These are phyloP conservation scores for Boletus bicolor DNA, from an alignment of 768 basidiomycete genomes.

Conservation along the genomic window DNA sequence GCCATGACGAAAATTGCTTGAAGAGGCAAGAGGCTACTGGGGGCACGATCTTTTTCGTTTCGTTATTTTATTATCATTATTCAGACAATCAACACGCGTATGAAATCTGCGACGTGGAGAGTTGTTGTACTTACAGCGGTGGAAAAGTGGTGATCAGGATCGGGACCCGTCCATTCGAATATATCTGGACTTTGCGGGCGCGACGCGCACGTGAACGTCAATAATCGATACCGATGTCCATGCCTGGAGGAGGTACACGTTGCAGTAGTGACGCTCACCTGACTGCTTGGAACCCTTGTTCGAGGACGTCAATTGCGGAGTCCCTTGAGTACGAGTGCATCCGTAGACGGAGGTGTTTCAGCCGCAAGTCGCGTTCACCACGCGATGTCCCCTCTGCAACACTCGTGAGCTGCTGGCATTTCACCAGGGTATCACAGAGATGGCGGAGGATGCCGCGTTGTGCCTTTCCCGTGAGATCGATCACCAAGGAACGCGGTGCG, in stretches of 20 bases:
- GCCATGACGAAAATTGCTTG: conserved; percentile 35
- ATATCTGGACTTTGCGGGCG: conserved; percentile 37
- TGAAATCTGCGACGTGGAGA: not conserved
- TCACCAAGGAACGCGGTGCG: conserved; percentile 25
- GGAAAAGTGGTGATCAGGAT: conserved; percentile 60
- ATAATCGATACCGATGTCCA: not conserved
- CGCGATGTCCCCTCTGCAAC: not conserved
- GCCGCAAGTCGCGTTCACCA: conserved; percentile 1
- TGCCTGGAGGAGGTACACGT: too few relatives aligned
- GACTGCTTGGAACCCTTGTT: conserved; percentile 32
- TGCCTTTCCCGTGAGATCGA: conserved; percentile 31
- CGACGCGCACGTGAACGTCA: not conserved
- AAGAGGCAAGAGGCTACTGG: conserved; percentile 24
- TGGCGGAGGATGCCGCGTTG: conserved; percentile 26
- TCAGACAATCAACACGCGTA: not conserved
- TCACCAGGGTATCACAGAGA: conserved; percentile 27
- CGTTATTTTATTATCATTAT: not conserved
- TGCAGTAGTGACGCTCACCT: conserved; percentile 31
- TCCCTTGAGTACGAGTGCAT: conserved; percentile 40
- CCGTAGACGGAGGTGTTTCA: conserved; percentile 35
- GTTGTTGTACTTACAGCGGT: conserved; percentile 44
- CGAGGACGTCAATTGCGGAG: conserved; percentile 27
- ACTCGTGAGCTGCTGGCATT: conserved; percentile 16
- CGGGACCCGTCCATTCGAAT: conserved; percentile 59
- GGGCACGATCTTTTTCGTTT: conserved; percentile 23